Base-by-base conservation (phyloP, 192 early-diverging fungal genomes). In the Backusella westeae region DNA sequence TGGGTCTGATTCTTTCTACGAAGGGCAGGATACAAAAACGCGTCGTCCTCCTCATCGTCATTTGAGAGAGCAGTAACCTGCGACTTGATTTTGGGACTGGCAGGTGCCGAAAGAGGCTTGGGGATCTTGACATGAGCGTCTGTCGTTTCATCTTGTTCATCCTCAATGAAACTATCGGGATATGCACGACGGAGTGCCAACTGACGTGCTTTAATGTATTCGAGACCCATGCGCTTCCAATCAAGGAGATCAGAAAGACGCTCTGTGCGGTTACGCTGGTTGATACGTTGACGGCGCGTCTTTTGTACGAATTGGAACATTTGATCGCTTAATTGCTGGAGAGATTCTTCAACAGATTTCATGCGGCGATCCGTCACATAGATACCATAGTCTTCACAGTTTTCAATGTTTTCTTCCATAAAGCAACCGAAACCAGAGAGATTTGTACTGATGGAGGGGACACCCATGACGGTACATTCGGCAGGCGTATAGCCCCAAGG, bases 401-500 rank as follows among this genome's bases (percentile, higher is more conserved):
- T 96, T 53, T 94, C 92, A 75, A 98, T 96, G 82, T 94, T 95
- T 77, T 99, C 96, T 70, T 96, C 94, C 96, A 99, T 98, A 73
- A 95, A 99, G 82, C 96, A 97, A 39, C 97, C 96, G 77, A 97
- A 99, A 46, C 97, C 97, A 6, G 96, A 97, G 36, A 99, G 85
- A 85, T 99, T 99, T 36, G 96, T 97, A 14, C 96, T 97, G 74
- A 98, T 96, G 6, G 92, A 95, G 21, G 97, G 97, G 6, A 98
- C 93, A 71, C 97, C 96, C 96, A 99, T 98, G 32, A 99, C 95
- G 0, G 97, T 99, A 83, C 96, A 99, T 82, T 99, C 97, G 46
- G 96, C 97, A 32, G 97, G 97, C 12, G 97, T 97, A 84, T 98
- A 97, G 1, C 97, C 97, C 94, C 95, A 99, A 29, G 97, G 96